Conservation (phyloP, 2,329 filamentous ascomycete genomes). For the Aspergillus awamori region DNA sequence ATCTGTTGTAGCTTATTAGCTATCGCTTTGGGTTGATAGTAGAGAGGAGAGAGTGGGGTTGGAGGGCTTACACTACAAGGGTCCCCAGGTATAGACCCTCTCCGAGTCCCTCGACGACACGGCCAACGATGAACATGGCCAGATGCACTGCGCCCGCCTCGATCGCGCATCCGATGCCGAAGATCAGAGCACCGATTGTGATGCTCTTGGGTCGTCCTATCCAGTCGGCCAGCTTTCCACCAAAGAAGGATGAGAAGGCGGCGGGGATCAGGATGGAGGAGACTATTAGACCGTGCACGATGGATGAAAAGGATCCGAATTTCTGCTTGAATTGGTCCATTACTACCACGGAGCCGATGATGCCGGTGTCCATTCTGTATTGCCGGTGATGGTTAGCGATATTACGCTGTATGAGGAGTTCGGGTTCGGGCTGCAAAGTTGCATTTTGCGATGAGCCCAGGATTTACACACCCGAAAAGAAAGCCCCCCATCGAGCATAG, state of each 20-base stretch:
- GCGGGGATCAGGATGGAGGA: conserved; percentile 63
- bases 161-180: conserved; percentile 56
- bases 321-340: conserved; percentile 57
- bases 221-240: conserved; percentile 56
- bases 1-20: conserved; percentile 10
- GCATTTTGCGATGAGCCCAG: too few relatives aligned
- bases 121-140: conserved; percentile 58
- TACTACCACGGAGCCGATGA: conserved; percentile 61
- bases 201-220: conserved; percentile 56
- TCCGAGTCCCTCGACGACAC: conserved; percentile 60
- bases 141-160: conserved; percentile 54
- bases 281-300: conserved; percentile 60
- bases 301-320: conserved; percentile 56
- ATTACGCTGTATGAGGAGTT: too few relatives aligned
- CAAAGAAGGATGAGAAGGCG: conserved; percentile 60
- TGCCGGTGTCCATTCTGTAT: conserved; percentile 54
- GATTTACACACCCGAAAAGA: not conserved
- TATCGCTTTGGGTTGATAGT: too few relatives aligned
- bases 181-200: conserved; percentile 55
- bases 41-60: not conserved
- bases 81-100: conserved; percentile 61
- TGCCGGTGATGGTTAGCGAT: not conserved
- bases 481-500: not conserved
- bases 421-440: not conserved
- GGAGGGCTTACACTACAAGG: conserved; percentile 49